Base-by-base conservation (phyloP, 176 grass and related monocot genomes). In the Musa beccarii region DNA sequence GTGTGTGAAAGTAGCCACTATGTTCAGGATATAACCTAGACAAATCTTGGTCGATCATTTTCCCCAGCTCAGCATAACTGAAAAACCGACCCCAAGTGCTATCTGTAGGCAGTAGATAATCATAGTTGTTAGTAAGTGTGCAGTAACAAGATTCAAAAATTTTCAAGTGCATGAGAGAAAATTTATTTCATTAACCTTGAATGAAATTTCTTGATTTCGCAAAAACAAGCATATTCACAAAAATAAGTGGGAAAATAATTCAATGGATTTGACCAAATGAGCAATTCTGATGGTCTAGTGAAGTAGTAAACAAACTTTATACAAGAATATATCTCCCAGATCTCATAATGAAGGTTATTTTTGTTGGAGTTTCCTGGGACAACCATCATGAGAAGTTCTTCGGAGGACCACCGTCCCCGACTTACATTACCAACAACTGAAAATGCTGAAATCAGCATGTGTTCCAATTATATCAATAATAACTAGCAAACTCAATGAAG, bases 21-120 rank as follows among this genome's bases (percentile, higher is more conserved):
- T 94, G 73, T 87, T 93, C 94, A 8, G 88, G 94, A 79, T 99
- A 99, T 64, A 94, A 78, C 57, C 89, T 79, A 50, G 86, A 89
- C 56, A 99, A 81, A 82, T 99, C 96, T 81, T 94, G 86, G 50
- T 99, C 88, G 34, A 99, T 80, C 23, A 83, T 89, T 62, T 94
- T 99, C 63, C 89, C 95, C 78, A 95, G 85, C 74, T 99, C 96
- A 0, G 96, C 96, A 9, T 89, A 86, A 80, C 81, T 87, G 76
- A 99, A 99, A 52, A 94, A 94, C 15, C 85, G 88, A 10, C 96
- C 91, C 96, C 96, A 99, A 28, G 73, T 92, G 75, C 96, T 99
- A 19, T 99, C 96, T 99, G 72, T 54, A 63, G 74, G 56, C 51
- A 25, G 26, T 77, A 79, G 15, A 49, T 22, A 74, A 43, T 14